Evolutionary conservation across 306 rosid species (phyloP).

Genomic region (Casuarina equisetifolia): DNA sequence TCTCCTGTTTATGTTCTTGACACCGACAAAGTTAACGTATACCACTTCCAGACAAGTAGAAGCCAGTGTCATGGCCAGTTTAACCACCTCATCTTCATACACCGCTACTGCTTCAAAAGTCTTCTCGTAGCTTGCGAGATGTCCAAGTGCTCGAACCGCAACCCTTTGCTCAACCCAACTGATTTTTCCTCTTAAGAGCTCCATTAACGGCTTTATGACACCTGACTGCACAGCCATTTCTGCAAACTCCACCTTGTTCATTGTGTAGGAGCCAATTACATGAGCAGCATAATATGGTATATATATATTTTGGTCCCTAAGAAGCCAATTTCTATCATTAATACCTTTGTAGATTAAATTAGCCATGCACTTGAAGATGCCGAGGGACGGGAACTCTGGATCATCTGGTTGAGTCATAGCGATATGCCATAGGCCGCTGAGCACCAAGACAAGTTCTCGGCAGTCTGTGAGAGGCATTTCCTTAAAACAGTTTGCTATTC

Average conservation of each 20-base stretch:
- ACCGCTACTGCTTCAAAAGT: conserved; percentile 51
- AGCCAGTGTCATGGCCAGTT: conserved; percentile 50
- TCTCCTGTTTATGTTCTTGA: conserved; percentile 39
- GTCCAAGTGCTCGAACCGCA: conserved; percentile 73
- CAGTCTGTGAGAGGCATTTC: conserved; percentile 45
- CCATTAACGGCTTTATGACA: conserved; percentile 60
- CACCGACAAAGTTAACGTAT: conserved; percentile 42
- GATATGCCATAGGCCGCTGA: conserved; percentile 62
- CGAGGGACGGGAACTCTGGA: conserved; percentile 68
- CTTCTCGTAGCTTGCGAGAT: conserved; percentile 63
- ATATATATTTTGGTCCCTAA: conserved; percentile 58
- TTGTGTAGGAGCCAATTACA: conserved; percentile 80
- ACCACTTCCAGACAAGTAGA: conserved; percentile 53
- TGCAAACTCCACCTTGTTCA: conserved; percentile 63
- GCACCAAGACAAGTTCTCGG: conserved; percentile 48
- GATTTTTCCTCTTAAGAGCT: conserved; percentile 56
- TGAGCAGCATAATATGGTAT: conserved; percentile 88
- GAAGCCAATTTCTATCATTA: conserved; percentile 52
- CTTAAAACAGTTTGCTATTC: conserved; percentile 42
- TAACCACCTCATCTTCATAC: conserved; percentile 49
- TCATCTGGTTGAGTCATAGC: conserved; percentile 77
- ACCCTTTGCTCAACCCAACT: conserved; percentile 88
- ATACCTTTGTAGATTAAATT: conserved; percentile 52
- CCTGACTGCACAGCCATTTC: conserved; percentile 62
- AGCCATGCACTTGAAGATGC: conserved; percentile 78